A percentile compares a stretch with the other conserved stretches of the same genome.
Evolutionary conservation across 148 eudicot species (phyloP).

Genomic region (Cornus florida): DNA sequence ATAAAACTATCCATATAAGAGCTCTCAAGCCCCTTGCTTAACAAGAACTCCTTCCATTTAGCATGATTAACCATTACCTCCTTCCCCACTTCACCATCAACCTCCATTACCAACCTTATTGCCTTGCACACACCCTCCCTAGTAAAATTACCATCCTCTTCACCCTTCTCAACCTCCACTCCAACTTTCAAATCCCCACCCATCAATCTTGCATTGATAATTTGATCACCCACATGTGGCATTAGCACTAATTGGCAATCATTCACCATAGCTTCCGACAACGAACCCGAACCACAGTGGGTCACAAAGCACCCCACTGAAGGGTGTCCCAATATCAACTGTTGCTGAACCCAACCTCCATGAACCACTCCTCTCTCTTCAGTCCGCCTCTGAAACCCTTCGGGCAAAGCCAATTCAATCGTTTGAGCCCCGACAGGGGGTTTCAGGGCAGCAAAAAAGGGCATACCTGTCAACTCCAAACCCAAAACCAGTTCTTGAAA

Average conservation of each 20-base stretch:
- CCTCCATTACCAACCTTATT: conserved; percentile 34
- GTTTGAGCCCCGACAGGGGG: conserved; percentile 38
- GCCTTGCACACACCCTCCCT: no score
- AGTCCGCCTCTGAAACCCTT: conserved; percentile 35
- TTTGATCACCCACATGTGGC: conserved; percentile 45
- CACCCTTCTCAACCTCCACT: no score
- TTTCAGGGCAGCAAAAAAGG: conserved; percentile 54
- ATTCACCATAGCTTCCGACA: conserved; percentile 44
- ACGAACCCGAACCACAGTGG: conserved; percentile 50
- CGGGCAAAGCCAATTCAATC: conserved; percentile 43
- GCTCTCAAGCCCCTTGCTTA: conserved; percentile 37
- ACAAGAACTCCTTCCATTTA: conserved; percentile 45
- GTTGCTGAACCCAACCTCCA: conserved; percentile 57
- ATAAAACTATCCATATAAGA: conserved; percentile 40
- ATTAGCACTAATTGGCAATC: conserved; percentile 49
- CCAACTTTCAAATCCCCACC: no score
- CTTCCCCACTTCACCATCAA: conserved; percentile 25
- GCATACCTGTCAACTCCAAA: conserved; percentile 51
- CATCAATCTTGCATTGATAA: no score
- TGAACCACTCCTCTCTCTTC: conserved; percentile 35
- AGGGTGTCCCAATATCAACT: conserved; percentile 37
- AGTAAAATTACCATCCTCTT: no score
- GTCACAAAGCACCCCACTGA: conserved; percentile 55
- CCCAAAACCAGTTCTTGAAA: conserved; percentile 51
- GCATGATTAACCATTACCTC: conserved; percentile 31